A percentile compares a stretch with the other conserved stretches of the same genome.
phyloP scores from a whole-genome alignment of 1,284 basidiomycete species.

The Pseudomicrostroma phylloplanum region DNA sequence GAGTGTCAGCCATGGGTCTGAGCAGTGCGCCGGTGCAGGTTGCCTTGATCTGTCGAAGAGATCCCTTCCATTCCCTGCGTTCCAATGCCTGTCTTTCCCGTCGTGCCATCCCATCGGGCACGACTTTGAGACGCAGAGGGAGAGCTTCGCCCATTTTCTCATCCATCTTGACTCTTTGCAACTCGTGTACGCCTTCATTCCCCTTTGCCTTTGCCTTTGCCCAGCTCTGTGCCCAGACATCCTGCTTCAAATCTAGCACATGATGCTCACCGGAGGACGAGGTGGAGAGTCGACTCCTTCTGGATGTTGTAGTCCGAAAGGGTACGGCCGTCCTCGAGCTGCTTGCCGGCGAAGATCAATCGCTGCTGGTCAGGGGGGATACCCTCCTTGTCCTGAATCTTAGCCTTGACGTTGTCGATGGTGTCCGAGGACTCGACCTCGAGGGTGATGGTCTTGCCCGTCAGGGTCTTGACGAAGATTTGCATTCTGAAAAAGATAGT shows the following conservation, averaged over 20 bases:
- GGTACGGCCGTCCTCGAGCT: conserved; percentile 48
- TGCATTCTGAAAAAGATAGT: conserved; percentile 19
- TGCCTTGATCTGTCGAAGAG: neutral
- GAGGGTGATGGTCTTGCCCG: conserved; percentile 53
- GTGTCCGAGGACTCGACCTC: conserved; percentile 55
- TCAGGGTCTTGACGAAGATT: conserved; percentile 38
- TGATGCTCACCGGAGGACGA: conserved; percentile 66
- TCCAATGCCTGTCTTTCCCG: no score
- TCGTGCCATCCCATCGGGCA: no score
- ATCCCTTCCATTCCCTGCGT: neutral
- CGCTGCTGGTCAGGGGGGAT: conserved; percentile 49
- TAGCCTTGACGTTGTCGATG: conserved; percentile 61
- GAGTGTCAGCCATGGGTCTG: conserved; percentile 1
- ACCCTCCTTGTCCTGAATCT: conserved; percentile 50
- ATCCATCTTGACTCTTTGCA: no score
- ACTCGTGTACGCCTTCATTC: no score
- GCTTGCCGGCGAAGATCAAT: conserved; percentile 48
- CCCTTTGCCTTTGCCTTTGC: no score
- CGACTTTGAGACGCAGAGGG: no score
- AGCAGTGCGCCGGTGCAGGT: neutral
- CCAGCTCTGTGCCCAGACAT: neutral
- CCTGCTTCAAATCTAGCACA: neutral
- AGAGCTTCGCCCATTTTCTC: no score
- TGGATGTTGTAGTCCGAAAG: conserved; percentile 68
- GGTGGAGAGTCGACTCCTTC: conserved; percentile 96